Percentiles rank a stretch among this genome's conserved stretches.
These are phyloP conservation scores for Sporothrix mexicana DNA, from an alignment of 2,329 filamentous ascomycete species.

Conservation along the genomic window DNA sequence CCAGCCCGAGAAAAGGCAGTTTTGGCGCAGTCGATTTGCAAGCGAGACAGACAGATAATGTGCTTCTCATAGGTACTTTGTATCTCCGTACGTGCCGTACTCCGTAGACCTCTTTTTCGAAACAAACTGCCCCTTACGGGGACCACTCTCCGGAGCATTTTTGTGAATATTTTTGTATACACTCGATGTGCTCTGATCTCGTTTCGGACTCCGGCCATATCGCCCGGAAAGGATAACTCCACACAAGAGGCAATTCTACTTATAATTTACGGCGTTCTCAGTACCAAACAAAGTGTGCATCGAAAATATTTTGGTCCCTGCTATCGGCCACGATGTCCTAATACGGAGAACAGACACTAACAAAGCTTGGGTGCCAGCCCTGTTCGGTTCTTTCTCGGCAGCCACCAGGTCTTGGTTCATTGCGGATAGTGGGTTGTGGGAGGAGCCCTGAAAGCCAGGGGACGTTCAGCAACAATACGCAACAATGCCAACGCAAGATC, in stretches of 20 bases:
- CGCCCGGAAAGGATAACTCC: background rate
- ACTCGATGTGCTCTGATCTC: background rate
- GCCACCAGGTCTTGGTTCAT: background rate
- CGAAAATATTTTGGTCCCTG: background rate
- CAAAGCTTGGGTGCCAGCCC: background rate
- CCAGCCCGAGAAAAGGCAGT: constrained; percentile 8
- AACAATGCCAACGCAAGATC: background rate
- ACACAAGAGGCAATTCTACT: background rate
- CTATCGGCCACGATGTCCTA: constrained; percentile 27
- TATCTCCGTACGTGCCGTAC: background rate
- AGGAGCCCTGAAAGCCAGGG: background rate
- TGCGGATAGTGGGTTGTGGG: background rate
- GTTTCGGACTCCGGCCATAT: background rate
- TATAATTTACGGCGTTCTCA: background rate
- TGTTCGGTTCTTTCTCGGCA: constrained; percentile 31
- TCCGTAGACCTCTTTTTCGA: background rate
- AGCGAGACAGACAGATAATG: too few relatives aligned
- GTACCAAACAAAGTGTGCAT: background rate
- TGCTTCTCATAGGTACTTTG: too few relatives aligned
- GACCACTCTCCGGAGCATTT: background rate
- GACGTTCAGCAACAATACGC: background rate
- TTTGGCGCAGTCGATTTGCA: background rate
- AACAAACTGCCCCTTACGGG: constrained; percentile 17
- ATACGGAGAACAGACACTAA: background rate
- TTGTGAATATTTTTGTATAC: background rate